Evolutionary conservation across 2,329 filamentous ascomycete genomes (phyloP).

Genomic region (Claviceps maximensis): DNA sequence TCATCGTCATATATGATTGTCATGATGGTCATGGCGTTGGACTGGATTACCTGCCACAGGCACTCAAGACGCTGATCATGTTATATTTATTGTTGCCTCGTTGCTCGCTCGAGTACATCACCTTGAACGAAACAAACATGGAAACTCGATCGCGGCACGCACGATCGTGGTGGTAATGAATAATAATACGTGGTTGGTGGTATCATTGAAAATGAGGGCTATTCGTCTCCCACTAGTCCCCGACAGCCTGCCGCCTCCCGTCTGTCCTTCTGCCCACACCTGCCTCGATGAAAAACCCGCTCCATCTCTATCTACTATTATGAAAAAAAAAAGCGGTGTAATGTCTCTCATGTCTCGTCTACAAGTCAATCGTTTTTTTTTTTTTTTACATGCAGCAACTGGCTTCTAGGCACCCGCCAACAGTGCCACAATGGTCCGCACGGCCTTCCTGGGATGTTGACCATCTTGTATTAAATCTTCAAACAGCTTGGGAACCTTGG

Average conservation of each 20-base stretch:
- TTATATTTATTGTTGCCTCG: too few species aligned
- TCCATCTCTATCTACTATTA: neutral
- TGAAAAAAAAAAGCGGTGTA: neutral
- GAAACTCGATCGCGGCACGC: neutral
- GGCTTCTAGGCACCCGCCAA: slow-evolving; percentile 31
- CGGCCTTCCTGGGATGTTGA: slow-evolving; percentile 41
- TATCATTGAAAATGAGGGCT: slow-evolving; percentile 3
- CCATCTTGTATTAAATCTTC: slow-evolving; percentile 41
- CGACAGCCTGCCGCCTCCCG: too few species aligned
- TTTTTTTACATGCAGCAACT: slow-evolving; percentile 3
- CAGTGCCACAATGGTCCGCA: slow-evolving; percentile 47
- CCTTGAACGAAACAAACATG: neutral
- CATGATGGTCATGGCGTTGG: neutral
- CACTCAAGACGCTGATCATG: too few species aligned
- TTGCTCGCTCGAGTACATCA: too few species aligned
- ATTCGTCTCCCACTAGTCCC: neutral
- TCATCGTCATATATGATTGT: neutral
- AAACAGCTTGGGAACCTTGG: slow-evolving; percentile 47
- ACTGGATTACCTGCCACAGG: too few species aligned
- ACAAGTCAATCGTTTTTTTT: neutral
- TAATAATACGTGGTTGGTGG: neutral
- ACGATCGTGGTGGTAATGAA: neutral
- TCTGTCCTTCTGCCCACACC: neutral
- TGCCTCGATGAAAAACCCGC: slow-evolving; percentile 1
- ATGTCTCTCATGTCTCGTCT: slow-evolving; percentile 9